These are phyloP conservation scores for Coleophoma eucalyptorum DNA, from an alignment of 2,329 filamentous ascomycete species.

Conservation along the genomic window DNA sequence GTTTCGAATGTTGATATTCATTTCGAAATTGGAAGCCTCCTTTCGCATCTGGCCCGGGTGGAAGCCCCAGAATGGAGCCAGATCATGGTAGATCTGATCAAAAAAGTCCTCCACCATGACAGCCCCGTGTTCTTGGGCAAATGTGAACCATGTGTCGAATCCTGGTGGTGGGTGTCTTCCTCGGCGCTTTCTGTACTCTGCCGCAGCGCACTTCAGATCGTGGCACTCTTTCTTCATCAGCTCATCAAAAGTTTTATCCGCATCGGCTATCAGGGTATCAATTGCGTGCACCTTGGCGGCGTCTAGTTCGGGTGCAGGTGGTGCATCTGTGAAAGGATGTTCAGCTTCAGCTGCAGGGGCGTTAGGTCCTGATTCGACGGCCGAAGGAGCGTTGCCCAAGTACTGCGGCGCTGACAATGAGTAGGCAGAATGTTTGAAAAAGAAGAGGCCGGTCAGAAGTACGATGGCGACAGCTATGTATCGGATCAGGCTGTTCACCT, in stretches of 20 bases:
- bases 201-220: constrained; percentile 40
- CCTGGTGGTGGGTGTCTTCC: constrained; percentile 60
- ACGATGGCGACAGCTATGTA: constrained; percentile 13
- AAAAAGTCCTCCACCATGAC: constrained; percentile 59
- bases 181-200: constrained; percentile 49
- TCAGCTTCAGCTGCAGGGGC: constrained; percentile 1
- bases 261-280: constrained; percentile 37
- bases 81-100: constrained; percentile 50
- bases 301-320: not conserved
- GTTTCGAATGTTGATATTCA: constrained; percentile 56
- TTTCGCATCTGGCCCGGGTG: constrained; percentile 41
- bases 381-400: constrained; percentile 6
- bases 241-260: constrained; percentile 33
- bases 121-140: constrained; percentile 45
- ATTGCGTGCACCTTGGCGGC: constrained; percentile 33
- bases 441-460: constrained; percentile 11
- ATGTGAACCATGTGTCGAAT: constrained; percentile 56
- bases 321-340: constrained; percentile 5
- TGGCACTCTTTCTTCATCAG: constrained; percentile 36
- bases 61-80: constrained; percentile 41
- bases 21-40: constrained; percentile 52
- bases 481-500: constrained; percentile 18
- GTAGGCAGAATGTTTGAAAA: constrained; percentile 5
- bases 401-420: constrained; percentile 2
- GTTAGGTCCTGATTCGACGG: not conserved